These are phyloP conservation scores for Melastoma malabathricum DNA, from an alignment of 345 rosid genomes.

Conservation along the genomic window DNA sequence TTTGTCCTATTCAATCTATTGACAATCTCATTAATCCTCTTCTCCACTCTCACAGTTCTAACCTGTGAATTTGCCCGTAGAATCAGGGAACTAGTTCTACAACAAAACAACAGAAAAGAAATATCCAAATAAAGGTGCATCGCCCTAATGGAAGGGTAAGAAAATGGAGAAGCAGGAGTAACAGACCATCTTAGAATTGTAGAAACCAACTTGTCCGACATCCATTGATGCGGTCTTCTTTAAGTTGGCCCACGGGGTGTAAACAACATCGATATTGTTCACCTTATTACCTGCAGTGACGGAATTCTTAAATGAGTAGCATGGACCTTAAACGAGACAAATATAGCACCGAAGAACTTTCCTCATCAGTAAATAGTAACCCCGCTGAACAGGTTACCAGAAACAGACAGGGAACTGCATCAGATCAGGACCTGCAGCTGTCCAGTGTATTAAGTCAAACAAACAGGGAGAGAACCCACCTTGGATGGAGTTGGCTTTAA, in stretches of 20 bases:
- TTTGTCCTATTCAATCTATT: conserved; percentile 92
- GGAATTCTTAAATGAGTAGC: not conserved
- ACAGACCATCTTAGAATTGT: conserved; percentile 73
- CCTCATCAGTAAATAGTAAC: no score
- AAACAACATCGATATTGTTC: conserved; percentile 87
- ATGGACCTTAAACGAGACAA: not conserved
- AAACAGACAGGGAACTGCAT: no score
- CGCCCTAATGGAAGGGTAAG: not conserved
- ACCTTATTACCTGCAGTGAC: conserved; percentile 69
- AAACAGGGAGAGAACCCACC: conserved; percentile 22
- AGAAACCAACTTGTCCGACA: conserved; percentile 97
- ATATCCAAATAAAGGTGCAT: not conserved
- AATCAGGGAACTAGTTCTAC: not conserved
- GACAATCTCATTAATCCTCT: conserved; percentile 78
- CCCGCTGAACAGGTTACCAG: no score
- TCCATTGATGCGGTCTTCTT: conserved; percentile 97
- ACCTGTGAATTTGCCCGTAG: conserved; percentile 27
- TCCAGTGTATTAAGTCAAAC: not conserved
- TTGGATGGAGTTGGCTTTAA: conserved; percentile 97
- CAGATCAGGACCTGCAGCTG: no score
- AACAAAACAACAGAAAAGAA: not conserved
- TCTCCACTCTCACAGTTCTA: conserved; percentile 82
- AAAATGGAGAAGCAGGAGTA: not conserved
- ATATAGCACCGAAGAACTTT: no score
- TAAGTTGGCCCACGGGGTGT: conserved; percentile 92